These are phyloP conservation scores for Botrytis elliptica DNA, from an alignment of 2,329 filamentous ascomycete genomes.

Conservation along the genomic window DNA sequence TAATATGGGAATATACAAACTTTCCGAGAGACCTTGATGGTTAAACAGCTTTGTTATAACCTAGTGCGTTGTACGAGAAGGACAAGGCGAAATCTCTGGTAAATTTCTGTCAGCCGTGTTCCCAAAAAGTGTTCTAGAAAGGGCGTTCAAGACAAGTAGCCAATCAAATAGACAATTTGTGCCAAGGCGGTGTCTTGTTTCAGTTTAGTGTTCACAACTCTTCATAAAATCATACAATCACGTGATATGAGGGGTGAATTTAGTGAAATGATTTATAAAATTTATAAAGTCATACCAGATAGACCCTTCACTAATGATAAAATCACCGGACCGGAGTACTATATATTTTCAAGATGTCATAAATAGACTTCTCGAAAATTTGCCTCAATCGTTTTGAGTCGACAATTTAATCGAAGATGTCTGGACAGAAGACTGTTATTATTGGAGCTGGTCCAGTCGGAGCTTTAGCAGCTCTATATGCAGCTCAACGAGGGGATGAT, in stretches of 20 bases:
- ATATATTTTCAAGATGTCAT: not conserved
- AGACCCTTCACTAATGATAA: not conserved
- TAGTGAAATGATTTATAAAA: conserved; percentile 15
- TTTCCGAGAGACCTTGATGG: not conserved
- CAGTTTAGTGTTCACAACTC: not conserved
- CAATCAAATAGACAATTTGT: not conserved
- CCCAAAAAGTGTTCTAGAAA: conserved; percentile 5
- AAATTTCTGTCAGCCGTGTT: conserved; percentile 7
- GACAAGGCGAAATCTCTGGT: not conserved
- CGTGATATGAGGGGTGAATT: not conserved
- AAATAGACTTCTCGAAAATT: not conserved
- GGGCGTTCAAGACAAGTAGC: not conserved
- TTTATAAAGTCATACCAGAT: not conserved
- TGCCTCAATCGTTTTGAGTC: not conserved
- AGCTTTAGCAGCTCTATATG: conserved; percentile 87
- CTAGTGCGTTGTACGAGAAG: not conserved
- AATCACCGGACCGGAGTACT: conserved; percentile 3
- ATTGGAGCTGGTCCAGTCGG: conserved; percentile 94
- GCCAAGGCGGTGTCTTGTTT: conserved; percentile 1
- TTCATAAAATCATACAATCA: not conserved
- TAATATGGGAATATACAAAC: not conserved
- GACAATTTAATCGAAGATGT: not conserved
- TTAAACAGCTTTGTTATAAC: not conserved
- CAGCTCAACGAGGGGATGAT: conserved; percentile 79
- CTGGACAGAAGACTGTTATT: conserved; percentile 58